A percentile compares a stretch with the other conserved stretches of the same genome.
These are phyloP conservation scores for Xylariaceae sp. DNA, from an alignment of 2,329 filamentous ascomycete genomes.

Conservation along the genomic window DNA sequence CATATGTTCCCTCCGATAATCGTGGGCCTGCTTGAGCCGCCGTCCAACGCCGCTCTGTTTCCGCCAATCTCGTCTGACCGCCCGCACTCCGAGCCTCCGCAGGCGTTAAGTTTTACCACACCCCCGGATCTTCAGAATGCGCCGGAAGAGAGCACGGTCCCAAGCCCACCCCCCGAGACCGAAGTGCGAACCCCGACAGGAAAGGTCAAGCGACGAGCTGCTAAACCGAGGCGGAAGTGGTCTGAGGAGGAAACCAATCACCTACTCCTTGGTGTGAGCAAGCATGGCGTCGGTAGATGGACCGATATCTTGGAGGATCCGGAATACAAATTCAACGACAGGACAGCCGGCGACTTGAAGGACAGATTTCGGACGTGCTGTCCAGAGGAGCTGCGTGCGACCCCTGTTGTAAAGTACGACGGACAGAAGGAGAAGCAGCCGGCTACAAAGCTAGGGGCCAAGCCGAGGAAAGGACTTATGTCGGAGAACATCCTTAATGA, in stretches of 20 bases:
- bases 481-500: conserved; percentile 60
- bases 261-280: conserved; percentile 61
- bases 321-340: conserved; percentile 62
- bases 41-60: conserved; percentile 63
- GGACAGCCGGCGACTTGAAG: conserved; percentile 65
- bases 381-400: conserved; percentile 59
- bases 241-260: conserved; percentile 67
- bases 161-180: conserved; percentile 34
- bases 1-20: conserved; percentile 65
- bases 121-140: conserved; percentile 31
- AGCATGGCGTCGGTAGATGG: conserved; percentile 68
- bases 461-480: conserved; percentile 52
- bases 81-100: conserved; percentile 44
- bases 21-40: conserved; percentile 64
- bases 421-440: conserved; percentile 28
- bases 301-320: conserved; percentile 65
- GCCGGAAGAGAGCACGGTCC: conserved; percentile 31
- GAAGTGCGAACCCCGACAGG: conserved; percentile 35
- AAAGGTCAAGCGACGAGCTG: conserved; percentile 56
- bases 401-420: conserved; percentile 37
- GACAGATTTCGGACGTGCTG: conserved; percentile 69
- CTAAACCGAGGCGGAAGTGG: conserved; percentile 65
- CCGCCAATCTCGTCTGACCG: conserved; percentile 63
- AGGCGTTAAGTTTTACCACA: conserved; percentile 44
- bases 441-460: conserved; percentile 35